Conservation (phyloP, 345 rosid species). For the Limnanthes douglasii region DNA sequence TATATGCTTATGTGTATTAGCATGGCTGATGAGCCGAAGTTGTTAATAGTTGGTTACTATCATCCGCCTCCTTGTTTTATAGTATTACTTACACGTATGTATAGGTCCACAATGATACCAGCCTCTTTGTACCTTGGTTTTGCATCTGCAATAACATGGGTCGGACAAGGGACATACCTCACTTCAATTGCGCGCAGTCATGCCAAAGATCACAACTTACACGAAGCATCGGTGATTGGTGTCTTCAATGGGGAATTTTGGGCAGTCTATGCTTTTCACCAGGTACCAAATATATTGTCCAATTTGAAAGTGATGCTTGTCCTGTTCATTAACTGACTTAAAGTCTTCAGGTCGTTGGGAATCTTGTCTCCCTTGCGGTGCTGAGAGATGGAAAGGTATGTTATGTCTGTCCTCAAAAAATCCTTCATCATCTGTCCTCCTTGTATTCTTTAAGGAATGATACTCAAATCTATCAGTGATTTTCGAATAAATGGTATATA, state of each 20-base stretch:
- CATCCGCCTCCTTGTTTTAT: no score
- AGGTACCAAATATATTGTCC: no score
- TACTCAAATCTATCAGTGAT: no score
- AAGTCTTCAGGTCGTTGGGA: conserved; percentile 48
- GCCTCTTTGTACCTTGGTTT: conserved; percentile 82
- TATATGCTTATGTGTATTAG: no score
- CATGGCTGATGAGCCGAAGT: no score
- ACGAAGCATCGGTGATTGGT: conserved; percentile 72
- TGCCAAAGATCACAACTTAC: conserved; percentile 38
- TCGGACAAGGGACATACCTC: conserved; percentile 95
- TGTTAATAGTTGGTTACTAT: no score
- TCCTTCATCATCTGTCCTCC: background rate
- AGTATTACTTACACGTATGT: no score
- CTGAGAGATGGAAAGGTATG: conserved; percentile 42
- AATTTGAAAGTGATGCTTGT: no score
- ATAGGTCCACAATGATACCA: conserved; percentile 85
- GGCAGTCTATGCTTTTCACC: conserved; percentile 76
- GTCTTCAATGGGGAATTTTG: conserved; percentile 88
- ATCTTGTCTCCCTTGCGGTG: conserved; percentile 69
- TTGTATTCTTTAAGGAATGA: no score
- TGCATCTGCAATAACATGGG: conserved; percentile 86
- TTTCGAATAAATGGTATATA: no score
- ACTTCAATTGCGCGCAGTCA: conserved; percentile 71
- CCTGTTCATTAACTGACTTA: background rate
- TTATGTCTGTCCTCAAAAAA: background rate